Evolutionary conservation across 140 eudicot genomes (phyloP), one percentile per base, ranked within the genome.

Genomic region (Cichorium intybus): DNA sequence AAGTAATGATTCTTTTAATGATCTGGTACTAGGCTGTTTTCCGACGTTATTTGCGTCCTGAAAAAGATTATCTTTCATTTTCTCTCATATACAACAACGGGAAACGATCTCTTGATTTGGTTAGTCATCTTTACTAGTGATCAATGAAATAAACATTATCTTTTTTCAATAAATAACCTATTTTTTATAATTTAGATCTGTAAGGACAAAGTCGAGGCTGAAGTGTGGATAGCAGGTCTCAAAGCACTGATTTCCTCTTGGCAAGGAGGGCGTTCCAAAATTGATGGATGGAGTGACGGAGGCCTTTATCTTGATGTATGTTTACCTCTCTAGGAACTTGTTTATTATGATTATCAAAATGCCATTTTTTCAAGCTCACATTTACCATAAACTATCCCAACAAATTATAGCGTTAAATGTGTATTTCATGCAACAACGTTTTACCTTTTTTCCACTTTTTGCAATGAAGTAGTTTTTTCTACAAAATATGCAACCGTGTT

Each of bases 161-260:
- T 14, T 35, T 11, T 39, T 46, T 3, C 4, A 24, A n/a, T 23
- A 55, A 46, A 17, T 39, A 35, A 43, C 31, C 28, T 54, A 16
- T 50, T 9, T 59, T 20, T 4, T 12, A 34, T 16, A 35, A 62
- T 64, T 31, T 48, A 91, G 97, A 91, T 87, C 62, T 87, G 97
- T 63, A 91, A 87, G 80, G 96, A 90, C 66, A 90, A 84, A 80
- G 91, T 81, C 53, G 97, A 90, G 80, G 90, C 95, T 37, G 96
- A 90, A 81, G 87, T 75, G 48, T 90, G 97, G 97, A 90, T 87
- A 61, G 85, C 85, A 9, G 95, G 97, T 27, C 95, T 90, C n/a
- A 84, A 73, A 81, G 81, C 88, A 43, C 68, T 90, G 64, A 74
- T 84, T 80, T 69, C 97, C n/a, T 57, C 80, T 24, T 87, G 86